phyloP scores from a whole-genome alignment of 2,329 filamentous ascomycete species.

The Mariannaea sp. region DNA sequence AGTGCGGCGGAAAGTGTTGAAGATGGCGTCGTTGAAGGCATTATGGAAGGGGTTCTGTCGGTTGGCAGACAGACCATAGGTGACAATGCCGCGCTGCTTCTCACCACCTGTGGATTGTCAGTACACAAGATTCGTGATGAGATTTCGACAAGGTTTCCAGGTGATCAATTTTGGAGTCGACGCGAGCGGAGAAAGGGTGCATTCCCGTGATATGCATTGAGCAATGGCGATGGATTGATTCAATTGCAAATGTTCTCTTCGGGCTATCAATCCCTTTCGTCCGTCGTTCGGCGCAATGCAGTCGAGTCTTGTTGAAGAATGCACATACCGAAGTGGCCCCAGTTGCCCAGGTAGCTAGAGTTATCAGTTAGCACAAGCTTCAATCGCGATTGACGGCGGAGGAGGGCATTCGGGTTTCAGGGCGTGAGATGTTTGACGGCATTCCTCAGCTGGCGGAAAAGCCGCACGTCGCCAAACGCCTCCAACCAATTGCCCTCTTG shows the following conservation, averaged over 20 bases:
- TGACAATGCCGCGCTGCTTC: slow-evolving; percentile 67
- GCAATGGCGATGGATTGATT: background rate
- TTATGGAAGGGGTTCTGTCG: slow-evolving; percentile 87
- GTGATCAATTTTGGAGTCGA: slow-evolving; percentile 4
- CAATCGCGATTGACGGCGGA: slow-evolving; percentile 14
- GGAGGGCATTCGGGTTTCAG: slow-evolving; percentile 18
- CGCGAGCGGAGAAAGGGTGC: background rate
- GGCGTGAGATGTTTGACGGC: slow-evolving; percentile 9
- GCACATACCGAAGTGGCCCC: slow-evolving; percentile 75
- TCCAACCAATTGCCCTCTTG: slow-evolving; percentile 27
- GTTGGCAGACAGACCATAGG: slow-evolving; percentile 83
- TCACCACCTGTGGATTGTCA: slow-evolving; percentile 53
- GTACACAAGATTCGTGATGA: slow-evolving; percentile 12
- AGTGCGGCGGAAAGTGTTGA: slow-evolving; percentile 92
- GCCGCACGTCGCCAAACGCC: slow-evolving; percentile 38
- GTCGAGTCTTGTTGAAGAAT: slow-evolving; percentile 22
- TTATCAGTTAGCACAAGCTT: slow-evolving; percentile 33
- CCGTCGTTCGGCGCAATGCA: slow-evolving; percentile 31
- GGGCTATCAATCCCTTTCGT: slow-evolving; percentile 29
- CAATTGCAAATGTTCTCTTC: slow-evolving; percentile 27
- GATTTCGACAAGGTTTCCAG: background rate
- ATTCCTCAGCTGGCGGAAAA: slow-evolving; percentile 36
- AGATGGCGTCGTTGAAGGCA: slow-evolving; percentile 78
- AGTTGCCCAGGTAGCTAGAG: slow-evolving; percentile 71
- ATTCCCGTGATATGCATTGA: slow-evolving; percentile 5